These are phyloP conservation scores for Knoxia roxburghii DNA, from an alignment of 257 asterid species.

Conservation along the genomic window DNA sequence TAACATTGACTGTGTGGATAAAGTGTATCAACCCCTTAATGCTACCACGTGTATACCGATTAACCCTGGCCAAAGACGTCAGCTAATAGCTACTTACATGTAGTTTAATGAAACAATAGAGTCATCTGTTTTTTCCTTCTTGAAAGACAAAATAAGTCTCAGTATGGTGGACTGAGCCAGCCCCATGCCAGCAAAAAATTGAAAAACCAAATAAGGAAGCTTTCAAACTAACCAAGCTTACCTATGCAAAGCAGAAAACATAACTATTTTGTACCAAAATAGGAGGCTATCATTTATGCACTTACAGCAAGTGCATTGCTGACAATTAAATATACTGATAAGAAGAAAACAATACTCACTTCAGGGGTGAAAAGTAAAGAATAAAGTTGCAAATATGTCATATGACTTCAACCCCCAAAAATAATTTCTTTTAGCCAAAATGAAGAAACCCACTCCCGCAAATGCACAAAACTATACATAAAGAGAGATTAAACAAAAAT, in stretches of 20 bases:
- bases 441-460: slow-evolving; percentile 9
- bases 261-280: no score
- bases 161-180: not conserved
- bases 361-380: not conserved
- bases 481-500: slow-evolving; percentile 1
- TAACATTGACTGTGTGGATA: not conserved
- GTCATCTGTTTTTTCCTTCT: not conserved
- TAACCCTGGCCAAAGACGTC: not conserved
- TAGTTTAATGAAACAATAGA: not conserved
- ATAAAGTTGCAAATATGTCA: no score
- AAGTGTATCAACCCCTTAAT: not conserved
- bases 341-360: not conserved
- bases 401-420: no score
- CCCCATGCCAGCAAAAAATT: not conserved
- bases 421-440: not conserved
- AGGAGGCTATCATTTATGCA: no score
- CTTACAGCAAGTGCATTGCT: no score
- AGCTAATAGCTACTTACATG: slow-evolving; percentile 1
- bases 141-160: not conserved
- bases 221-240: not conserved
- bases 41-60: not conserved
- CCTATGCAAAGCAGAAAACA: not conserved
- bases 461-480: not conserved
- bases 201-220: not conserved
- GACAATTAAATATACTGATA: no score